Conservation (phyloP, 2,329 filamentous ascomycete species). For the Fusarium burgessii region DNA sequence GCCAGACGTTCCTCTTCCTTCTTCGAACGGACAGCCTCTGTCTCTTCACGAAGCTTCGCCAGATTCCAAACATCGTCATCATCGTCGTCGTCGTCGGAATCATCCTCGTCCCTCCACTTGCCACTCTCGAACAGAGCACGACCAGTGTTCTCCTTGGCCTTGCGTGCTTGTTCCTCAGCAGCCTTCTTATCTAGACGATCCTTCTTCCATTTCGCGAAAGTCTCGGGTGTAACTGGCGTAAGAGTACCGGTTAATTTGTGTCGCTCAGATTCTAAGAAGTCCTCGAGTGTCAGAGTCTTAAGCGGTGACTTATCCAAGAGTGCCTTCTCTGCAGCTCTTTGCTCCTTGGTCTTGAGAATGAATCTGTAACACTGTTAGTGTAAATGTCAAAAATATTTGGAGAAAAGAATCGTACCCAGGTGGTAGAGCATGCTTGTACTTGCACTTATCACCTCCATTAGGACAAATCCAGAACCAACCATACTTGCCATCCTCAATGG, state of each 20-base stretch:
- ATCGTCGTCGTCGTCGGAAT: conserved; percentile 70
- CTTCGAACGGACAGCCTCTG: conserved; percentile 77
- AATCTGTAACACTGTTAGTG: conserved; percentile 70
- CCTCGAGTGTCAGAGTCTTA: conserved; percentile 93
- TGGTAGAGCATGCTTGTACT: conserved; percentile 96
- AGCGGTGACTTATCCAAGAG: conserved; percentile 95
- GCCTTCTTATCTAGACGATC: conserved; percentile 94
- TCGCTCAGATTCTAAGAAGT: conserved; percentile 95
- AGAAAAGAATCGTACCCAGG: conserved; percentile 76
- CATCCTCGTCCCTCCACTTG: conserved; percentile 82
- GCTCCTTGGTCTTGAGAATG: conserved; percentile 97
- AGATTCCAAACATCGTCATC: conserved; percentile 79
- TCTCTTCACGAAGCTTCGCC: conserved; percentile 85
- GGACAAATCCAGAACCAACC: conserved; percentile 99
- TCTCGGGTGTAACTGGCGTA: conserved; percentile 92
- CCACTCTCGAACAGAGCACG: conserved; percentile 96
- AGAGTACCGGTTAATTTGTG: conserved; percentile 93
- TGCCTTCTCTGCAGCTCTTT: conserved; percentile 94
- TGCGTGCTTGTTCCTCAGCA: conserved; percentile 89
- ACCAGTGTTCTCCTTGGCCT: conserved; percentile 95
- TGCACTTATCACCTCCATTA: conserved; percentile 97
- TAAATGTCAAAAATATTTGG: background rate
- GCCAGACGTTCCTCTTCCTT: conserved; percentile 81
- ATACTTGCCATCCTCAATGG: conserved; percentile 98
- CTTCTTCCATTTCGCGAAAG: conserved; percentile 97